Percentiles rank a stretch among this genome's conserved stretches.
Evolutionary conservation across 768 basidiomycete genomes (phyloP).

Genomic region (Leccinum aurantiacum): DNA sequence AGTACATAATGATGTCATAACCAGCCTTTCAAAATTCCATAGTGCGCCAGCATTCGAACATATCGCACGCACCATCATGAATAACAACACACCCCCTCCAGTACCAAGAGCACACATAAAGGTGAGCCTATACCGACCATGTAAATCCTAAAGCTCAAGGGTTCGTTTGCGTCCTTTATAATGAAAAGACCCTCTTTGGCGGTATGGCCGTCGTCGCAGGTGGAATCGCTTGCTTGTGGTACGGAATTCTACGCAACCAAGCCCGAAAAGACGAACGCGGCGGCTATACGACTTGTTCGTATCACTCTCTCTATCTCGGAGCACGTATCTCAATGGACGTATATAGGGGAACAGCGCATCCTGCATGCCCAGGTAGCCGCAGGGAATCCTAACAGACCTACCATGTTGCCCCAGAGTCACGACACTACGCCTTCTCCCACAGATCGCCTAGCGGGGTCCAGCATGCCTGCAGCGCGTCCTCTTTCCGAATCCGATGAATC

Average conservation of each 20-base stretch:
- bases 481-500: neutral
- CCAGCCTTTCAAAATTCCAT: too few species aligned
- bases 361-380: slow-evolving; percentile 20
- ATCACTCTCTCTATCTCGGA: neutral
- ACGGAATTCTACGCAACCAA: slow-evolving; percentile 19
- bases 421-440: neutral
- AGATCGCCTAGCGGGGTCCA: neutral
- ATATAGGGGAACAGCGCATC: slow-evolving; percentile 30
- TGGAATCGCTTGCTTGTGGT: slow-evolving; percentile 24
- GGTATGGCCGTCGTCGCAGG: slow-evolving; percentile 23
- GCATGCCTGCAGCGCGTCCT: neutral
- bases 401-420: neutral
- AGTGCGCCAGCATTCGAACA: neutral
- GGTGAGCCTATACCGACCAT: neutral
- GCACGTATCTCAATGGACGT: neutral
- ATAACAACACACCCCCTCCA: slow-evolving; percentile 4
- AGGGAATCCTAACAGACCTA: slow-evolving; percentile 20
- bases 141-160: neutral
- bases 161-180: neutral
- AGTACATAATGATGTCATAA: too few species aligned
- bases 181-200: slow-evolving; percentile 26
- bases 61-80: slow-evolving; percentile 3
- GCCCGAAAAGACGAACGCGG: slow-evolving; percentile 21
- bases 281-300: slow-evolving; percentile 20
- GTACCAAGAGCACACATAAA: slow-evolving; percentile 13